These are phyloP conservation scores for Blastocystis hominis DNA, from an alignment of 352 stramenopile species.

Conservation along the genomic window DNA sequence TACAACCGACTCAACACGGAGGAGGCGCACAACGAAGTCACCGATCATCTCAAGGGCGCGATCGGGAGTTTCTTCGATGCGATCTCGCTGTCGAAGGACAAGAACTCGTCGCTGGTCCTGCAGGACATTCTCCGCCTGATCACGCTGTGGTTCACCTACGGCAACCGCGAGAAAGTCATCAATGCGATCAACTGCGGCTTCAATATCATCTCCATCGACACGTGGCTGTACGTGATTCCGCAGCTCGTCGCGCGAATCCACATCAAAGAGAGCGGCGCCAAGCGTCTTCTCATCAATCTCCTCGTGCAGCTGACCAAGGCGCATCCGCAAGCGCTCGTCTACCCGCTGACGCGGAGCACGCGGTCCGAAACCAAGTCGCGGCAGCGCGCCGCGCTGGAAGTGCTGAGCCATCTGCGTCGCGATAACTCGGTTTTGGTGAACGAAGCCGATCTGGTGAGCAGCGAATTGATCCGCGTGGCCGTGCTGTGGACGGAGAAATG, in stretches of 20 bases:
- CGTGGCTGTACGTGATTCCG: conserved; percentile 93
- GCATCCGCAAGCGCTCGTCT: conserved; percentile 94
- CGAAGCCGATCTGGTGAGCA: conserved; percentile 85
- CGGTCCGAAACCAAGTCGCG: conserved; percentile 84
- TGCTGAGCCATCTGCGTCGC: conserved; percentile 84
- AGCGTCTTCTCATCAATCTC: conserved; percentile 64
- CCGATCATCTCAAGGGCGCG: conserved; percentile 74
- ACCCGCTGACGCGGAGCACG: conserved; percentile 86
- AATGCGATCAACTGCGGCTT: conserved; percentile 73
- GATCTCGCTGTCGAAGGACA: conserved; percentile 84
- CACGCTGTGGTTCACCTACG: conserved; percentile 92
- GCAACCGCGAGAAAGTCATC: conserved; percentile 77
- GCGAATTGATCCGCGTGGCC: conserved; percentile 91
- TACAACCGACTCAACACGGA: neutral
- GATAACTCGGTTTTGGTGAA: conserved; percentile 86
- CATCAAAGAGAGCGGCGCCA: conserved; percentile 59
- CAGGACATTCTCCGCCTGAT: conserved; percentile 95
- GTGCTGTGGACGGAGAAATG: conserved; percentile 97
- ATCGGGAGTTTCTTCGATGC: conserved; percentile 91
- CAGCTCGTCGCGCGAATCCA: conserved; percentile 83
- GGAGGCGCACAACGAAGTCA: neutral
- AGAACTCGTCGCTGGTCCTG: conserved; percentile 84
- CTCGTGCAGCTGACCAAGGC: conserved; percentile 69
- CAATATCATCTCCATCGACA: conserved; percentile 82
- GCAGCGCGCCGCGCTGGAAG: conserved; percentile 79